phyloP scores from a whole-genome alignment of 2,329 filamentous ascomycete species.

The Stagonosporopsis vannaccii region DNA sequence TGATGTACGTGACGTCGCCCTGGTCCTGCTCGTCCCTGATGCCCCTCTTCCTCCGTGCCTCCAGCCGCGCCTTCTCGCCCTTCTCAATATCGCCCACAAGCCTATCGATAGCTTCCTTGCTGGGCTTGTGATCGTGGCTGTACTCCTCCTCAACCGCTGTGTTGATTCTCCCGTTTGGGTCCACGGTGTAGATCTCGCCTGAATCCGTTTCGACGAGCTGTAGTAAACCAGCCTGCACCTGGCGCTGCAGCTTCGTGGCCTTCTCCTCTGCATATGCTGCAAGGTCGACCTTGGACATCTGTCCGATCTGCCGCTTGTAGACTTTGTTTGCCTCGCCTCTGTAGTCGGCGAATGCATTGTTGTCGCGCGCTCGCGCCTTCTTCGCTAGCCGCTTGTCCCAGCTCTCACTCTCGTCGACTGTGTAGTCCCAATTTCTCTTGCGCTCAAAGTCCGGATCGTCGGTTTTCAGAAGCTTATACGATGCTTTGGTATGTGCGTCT shows the following conservation, averaged over 20 bases:
- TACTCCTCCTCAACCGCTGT: conserved; percentile 83
- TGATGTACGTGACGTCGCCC: conserved; percentile 96
- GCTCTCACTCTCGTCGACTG: conserved; percentile 87
- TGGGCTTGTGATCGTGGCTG: conserved; percentile 85
- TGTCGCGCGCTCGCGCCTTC: conserved; percentile 80
- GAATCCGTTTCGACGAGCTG: conserved; percentile 96
- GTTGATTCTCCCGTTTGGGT: conserved; percentile 90
- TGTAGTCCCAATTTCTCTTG: conserved; percentile 99
- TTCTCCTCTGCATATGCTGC: conserved; percentile 89
- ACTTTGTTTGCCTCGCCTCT: conserved; percentile 86
- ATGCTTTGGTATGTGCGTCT: conserved; percentile 84
- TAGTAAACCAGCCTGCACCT: conserved; percentile 82
- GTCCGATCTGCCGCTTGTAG: conserved; percentile 88
- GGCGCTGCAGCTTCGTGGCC: conserved; percentile 81
- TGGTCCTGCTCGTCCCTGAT: conserved; percentile 75
- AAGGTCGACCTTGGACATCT: conserved; percentile 73
- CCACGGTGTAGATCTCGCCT: conserved; percentile 86
- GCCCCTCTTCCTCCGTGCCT: conserved; percentile 83
- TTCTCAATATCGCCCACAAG: conserved; percentile 86
- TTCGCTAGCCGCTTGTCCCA: conserved; percentile 94
- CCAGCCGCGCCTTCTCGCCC: conserved; percentile 84
- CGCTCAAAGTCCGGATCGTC: conserved; percentile 96
- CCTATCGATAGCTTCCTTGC: conserved; percentile 84
- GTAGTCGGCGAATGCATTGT: conserved; percentile 91
- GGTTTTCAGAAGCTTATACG: conserved; percentile 91